Conservation (phyloP, 129 eudicot species). For the Flaveria ramosissima region DNA sequence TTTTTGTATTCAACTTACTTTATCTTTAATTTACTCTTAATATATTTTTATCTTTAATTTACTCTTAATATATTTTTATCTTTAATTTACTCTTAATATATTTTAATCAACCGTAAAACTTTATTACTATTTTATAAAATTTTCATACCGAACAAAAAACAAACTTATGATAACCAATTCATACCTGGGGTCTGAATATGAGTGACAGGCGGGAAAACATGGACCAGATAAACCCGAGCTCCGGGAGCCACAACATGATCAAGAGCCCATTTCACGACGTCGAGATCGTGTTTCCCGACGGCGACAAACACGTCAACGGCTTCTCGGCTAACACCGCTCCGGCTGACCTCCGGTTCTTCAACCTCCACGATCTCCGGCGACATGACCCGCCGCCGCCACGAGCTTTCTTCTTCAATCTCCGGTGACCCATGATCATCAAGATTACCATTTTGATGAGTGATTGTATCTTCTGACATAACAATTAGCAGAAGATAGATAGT, state of each 20-base stretch:
- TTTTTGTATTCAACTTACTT: too few relatives aligned
- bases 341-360: conserved; percentile 44
- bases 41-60: too few relatives aligned
- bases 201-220: conserved; percentile 67
- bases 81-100: too few relatives aligned
- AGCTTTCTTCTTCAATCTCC: conserved; percentile 36
- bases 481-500: not conserved
- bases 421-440: conserved; percentile 1
- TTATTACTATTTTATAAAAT: too few relatives aligned
- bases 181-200: conserved; percentile 81
- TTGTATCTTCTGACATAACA: conserved; percentile 38
- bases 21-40: too few relatives aligned
- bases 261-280: conserved; percentile 78
- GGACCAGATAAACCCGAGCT: conserved; percentile 72
- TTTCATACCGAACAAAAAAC: not conserved
- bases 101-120: too few relatives aligned
- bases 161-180: not conserved
- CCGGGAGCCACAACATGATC: conserved; percentile 66
- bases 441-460: not conserved
- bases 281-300: conserved; percentile 78
- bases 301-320: conserved; percentile 65
- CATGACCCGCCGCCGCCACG: conserved; percentile 39
- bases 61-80: too few relatives aligned
- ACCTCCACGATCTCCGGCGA: conserved; percentile 82
- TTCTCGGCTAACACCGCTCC: conserved; percentile 31